phyloP scores from a whole-genome alignment of 306 rosid genomes.

The Sphenostylis stenocarpa region DNA sequence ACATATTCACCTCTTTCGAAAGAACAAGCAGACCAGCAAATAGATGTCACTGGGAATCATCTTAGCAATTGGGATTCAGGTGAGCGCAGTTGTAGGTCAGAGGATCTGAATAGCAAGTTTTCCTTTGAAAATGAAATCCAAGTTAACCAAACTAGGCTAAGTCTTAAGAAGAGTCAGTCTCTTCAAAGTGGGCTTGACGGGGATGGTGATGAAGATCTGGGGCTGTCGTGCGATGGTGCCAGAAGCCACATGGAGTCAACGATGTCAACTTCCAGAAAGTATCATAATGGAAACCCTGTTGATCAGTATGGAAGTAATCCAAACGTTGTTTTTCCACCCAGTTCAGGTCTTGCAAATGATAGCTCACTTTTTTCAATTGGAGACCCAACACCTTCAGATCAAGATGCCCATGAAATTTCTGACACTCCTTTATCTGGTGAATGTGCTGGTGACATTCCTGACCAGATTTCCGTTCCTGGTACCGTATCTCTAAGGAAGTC shows the following conservation, averaged over 20 bases:
- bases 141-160: slow-evolving; percentile 27
- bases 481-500: slow-evolving; percentile 53
- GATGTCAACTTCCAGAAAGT: slow-evolving; percentile 37
- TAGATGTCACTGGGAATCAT: slow-evolving; percentile 30
- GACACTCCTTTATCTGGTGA: slow-evolving; percentile 51
- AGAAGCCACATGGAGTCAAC: slow-evolving; percentile 30
- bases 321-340: slow-evolving; percentile 33
- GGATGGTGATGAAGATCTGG: slow-evolving; percentile 50
- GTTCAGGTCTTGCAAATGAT: slow-evolving; percentile 37
- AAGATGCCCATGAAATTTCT: slow-evolving; percentile 50
- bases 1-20: slow-evolving; percentile 26
- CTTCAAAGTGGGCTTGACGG: slow-evolving; percentile 57
- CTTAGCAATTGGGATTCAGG: slow-evolving; percentile 39
- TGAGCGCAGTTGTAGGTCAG: slow-evolving; percentile 41
- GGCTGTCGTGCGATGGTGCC: slow-evolving; percentile 42
- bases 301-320: slow-evolving; percentile 34
- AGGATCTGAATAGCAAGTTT: slow-evolving; percentile 42
- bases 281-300: slow-evolving; percentile 34
- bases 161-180: slow-evolving; percentile 65
- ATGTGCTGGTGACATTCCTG: slow-evolving; percentile 41
- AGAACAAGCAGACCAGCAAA: slow-evolving; percentile 34
- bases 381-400: slow-evolving; percentile 50
- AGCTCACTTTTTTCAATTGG: slow-evolving; percentile 55
- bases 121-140: slow-evolving; percentile 30
- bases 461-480: slow-evolving; percentile 29